Evolutionary conservation across 768 basidiomycete genomes (phyloP).

Genomic region (Naematelia aurantialba): DNA sequence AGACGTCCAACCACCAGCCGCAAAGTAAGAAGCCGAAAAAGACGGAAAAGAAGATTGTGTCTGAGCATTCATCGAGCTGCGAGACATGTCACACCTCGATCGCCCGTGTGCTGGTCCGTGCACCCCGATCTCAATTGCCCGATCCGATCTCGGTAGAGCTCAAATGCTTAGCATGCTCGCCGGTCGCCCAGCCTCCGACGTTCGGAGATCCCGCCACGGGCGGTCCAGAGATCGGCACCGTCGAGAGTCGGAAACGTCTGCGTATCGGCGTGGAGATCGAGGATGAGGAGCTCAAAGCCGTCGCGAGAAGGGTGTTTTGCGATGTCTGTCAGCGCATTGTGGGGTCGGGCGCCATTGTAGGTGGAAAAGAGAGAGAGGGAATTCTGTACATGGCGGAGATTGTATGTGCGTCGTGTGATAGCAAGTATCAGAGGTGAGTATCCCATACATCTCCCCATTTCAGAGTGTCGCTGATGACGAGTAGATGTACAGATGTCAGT

Average conservation of each 20-base stretch:
- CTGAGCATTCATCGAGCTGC: constrained; percentile 25
- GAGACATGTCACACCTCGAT: constrained; percentile 19
- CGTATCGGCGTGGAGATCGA: constrained; percentile 33
- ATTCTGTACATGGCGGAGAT: constrained; percentile 34
- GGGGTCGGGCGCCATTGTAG: constrained; percentile 28
- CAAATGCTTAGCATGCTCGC: constrained; percentile 26
- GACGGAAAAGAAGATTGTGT: constrained; percentile 29
- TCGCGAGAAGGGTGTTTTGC: constrained; percentile 31
- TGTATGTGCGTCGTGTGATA: constrained; percentile 39
- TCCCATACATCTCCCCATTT: not conserved
- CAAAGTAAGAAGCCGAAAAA: constrained; percentile 20
- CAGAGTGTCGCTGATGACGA: not conserved
- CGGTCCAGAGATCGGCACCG: constrained; percentile 24
- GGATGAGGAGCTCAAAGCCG: constrained; percentile 27
- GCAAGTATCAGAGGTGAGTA: constrained; percentile 42
- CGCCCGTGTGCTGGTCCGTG: constrained; percentile 33
- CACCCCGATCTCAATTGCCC: constrained; percentile 30
- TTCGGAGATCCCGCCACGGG: constrained; percentile 12
- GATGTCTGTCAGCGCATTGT: constrained; percentile 46
- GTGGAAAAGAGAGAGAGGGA: constrained; percentile 19
- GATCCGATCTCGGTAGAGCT: constrained; percentile 19
- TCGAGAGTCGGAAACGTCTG: constrained; percentile 38
- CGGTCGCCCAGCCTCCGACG: constrained; percentile 16
- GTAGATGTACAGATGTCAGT: constrained; percentile 29
- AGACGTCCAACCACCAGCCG: constrained; percentile 6